Evolutionary conservation across 1,284 basidiomycete genomes (phyloP).

Genomic region (Xerocomus nothofagi): DNA sequence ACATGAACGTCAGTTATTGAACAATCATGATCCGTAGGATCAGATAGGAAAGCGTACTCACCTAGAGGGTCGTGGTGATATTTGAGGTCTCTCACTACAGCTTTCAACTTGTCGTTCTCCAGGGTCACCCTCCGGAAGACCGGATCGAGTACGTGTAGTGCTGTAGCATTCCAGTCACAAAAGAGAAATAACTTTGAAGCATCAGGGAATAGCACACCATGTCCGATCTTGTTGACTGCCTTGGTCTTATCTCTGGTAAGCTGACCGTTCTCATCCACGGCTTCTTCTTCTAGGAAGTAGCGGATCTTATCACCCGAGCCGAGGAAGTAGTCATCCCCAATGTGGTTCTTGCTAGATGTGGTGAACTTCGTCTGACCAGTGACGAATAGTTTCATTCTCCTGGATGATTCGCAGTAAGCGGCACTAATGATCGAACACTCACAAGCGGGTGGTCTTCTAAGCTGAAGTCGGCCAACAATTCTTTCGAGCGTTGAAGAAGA

Average conservation of each 20-base stretch:
- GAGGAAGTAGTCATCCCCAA: conserved; percentile 93
- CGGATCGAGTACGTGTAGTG: conserved; percentile 82
- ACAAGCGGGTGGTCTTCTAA: conserved; percentile 82
- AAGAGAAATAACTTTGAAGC: neutral
- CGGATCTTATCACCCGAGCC: conserved; percentile 90
- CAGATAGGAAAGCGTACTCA: conserved; percentile 31
- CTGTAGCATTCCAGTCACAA: conserved; percentile 37
- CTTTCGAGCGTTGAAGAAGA: conserved; percentile 68
- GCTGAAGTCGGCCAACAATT: conserved; percentile 76
- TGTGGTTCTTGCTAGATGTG: conserved; percentile 72
- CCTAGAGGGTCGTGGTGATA: conserved; percentile 84
- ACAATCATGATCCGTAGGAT: neutral
- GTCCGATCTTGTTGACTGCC: conserved; percentile 83
- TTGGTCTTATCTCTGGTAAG: conserved; percentile 77
- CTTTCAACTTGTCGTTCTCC: conserved; percentile 66
- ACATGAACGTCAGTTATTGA: neutral
- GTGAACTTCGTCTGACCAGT: conserved; percentile 81
- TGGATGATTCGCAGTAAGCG: neutral
- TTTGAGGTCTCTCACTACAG: conserved; percentile 70
- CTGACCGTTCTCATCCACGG: conserved; percentile 60
- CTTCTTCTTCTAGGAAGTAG: conserved; percentile 86
- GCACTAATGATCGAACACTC: conserved; percentile 3
- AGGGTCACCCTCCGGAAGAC: conserved; percentile 77
- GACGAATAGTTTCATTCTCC: neutral
- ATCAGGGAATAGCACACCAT: conserved; percentile 50